Percentiles rank a stretch among this genome's conserved stretches.
Evolutionary conservation across 1,139 yeast species (phyloP).

Genomic region (Taphrina betulina): DNA sequence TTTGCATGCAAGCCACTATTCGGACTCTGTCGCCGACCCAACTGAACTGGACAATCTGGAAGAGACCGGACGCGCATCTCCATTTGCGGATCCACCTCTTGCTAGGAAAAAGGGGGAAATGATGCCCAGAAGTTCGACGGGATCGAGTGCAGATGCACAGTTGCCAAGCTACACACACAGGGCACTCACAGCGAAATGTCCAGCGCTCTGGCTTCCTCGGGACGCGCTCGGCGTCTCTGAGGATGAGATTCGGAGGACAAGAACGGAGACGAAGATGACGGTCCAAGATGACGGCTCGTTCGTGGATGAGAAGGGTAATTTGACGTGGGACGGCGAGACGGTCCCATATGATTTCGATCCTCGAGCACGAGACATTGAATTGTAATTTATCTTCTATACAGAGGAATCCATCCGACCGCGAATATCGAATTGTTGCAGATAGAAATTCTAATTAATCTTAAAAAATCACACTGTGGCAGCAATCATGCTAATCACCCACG

Average conservation of each 20-base stretch:
- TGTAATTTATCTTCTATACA: conserved; percentile 49
- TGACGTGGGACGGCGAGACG: conserved; percentile 56
- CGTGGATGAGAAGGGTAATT: conserved; percentile 59
- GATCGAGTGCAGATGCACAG: conserved; percentile 30
- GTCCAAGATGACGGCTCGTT: conserved; percentile 68
- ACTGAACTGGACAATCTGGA: conserved; percentile 23
- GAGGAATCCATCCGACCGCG: too few species aligned
- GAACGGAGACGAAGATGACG: conserved; percentile 46
- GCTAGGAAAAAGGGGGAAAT: conserved; percentile 25
- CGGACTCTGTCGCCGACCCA: conserved; percentile 20
- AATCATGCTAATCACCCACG: too few species aligned
- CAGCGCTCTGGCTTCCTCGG: conserved; percentile 80
- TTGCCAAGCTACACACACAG: conserved; percentile 59
- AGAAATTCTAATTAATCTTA: too few species aligned
- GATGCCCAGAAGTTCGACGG: conserved; percentile 33
- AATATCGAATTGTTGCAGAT: too few species aligned
- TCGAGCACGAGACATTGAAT: conserved; percentile 72
- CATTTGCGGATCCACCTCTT: background rate
- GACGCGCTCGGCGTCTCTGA: conserved; percentile 81
- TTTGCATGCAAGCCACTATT: conserved; percentile 46
- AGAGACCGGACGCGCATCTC: conserved; percentile 5
- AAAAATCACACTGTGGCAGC: too few species aligned
- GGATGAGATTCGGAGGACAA: conserved; percentile 53
- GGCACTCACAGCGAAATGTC: conserved; percentile 62
- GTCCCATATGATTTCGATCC: conserved; percentile 80